Percentiles rank a stretch among this genome's conserved stretches.
These are phyloP conservation scores for Immersiella caudata DNA, from an alignment of 495 filamentous ascomycete species.

Conservation along the genomic window DNA sequence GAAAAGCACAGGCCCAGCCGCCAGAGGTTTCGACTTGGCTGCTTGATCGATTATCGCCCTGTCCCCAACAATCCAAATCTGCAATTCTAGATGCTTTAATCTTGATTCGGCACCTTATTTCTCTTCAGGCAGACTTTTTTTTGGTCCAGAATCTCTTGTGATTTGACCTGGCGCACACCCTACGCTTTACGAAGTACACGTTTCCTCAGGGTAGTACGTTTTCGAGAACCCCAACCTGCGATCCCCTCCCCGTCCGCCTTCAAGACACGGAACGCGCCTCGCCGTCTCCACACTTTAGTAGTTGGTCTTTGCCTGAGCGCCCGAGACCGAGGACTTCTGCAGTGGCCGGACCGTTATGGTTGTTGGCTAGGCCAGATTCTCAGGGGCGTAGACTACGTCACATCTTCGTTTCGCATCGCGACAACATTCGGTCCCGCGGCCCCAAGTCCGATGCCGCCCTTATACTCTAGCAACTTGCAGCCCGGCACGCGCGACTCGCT, in stretches of 20 bases:
- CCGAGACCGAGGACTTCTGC: background rate
- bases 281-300: background rate
- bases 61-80: background rate
- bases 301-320: background rate
- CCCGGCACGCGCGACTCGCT: conserved; percentile 79
- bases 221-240: too few species aligned
- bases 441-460: conserved; percentile 41
- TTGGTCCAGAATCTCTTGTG: background rate
- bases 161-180: background rate
- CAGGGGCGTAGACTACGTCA: conserved; percentile 14
- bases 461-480: conserved; percentile 52
- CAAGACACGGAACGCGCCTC: background rate
- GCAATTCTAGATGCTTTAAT: background rate
- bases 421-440: conserved; percentile 8
- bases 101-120: background rate
- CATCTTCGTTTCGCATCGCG: background rate
- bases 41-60: background rate
- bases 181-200: background rate
- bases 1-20: background rate
- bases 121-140: background rate
- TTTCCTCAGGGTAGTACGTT: background rate
- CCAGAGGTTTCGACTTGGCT: background rate
- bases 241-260: too few species aligned
- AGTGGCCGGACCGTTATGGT: conserved; percentile 7
- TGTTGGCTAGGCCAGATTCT: background rate